These are phyloP conservation scores for Neurospora pannonica DNA, from an alignment of 495 filamentous ascomycete genomes.

Conservation along the genomic window DNA sequence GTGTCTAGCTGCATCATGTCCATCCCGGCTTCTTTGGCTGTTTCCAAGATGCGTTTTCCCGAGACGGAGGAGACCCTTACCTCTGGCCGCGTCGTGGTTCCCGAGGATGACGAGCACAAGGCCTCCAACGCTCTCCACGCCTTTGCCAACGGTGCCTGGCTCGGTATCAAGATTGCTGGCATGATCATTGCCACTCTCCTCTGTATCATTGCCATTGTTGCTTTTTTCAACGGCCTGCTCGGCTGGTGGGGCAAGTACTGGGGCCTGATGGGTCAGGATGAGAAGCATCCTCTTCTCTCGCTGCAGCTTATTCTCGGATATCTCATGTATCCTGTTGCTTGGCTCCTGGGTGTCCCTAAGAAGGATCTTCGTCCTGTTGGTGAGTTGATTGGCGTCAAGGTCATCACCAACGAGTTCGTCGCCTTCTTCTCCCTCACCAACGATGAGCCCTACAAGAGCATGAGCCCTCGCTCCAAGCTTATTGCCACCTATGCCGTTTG, in stretches of 20 bases:
- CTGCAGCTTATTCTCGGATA: conserved; percentile 74
- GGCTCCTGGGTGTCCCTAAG: conserved; percentile 73
- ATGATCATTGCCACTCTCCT: conserved; percentile 74
- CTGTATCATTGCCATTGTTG: conserved; percentile 76
- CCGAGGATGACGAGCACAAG: conserved; percentile 58
- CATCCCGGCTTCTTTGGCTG: conserved; percentile 78
- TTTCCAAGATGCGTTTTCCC: conserved; percentile 80
- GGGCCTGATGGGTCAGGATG: conserved; percentile 43
- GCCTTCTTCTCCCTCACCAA: conserved; percentile 55
- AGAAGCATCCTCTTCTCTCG: conserved; percentile 49
- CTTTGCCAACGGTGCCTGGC: conserved; percentile 79
- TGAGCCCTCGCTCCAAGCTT: conserved; percentile 59
- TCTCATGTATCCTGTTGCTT: conserved; percentile 74
- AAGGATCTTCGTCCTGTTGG: conserved; percentile 63
- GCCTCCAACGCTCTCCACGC: conserved; percentile 76
- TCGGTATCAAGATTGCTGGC: conserved; percentile 78
- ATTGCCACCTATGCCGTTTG: conserved; percentile 85
- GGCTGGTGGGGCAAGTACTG: conserved; percentile 86
- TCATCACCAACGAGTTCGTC: conserved; percentile 67
- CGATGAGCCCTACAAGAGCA: conserved; percentile 42
- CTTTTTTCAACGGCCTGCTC: conserved; percentile 65
- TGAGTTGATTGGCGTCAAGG: conserved; percentile 72
- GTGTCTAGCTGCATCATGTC: conserved; percentile 90
- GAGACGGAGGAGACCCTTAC: conserved; percentile 81
- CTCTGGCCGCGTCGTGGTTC: conserved; percentile 67